Base-by-base conservation (phyloP, 2,329 filamentous ascomycete species). In the Colletotrichum acutatum region DNA sequence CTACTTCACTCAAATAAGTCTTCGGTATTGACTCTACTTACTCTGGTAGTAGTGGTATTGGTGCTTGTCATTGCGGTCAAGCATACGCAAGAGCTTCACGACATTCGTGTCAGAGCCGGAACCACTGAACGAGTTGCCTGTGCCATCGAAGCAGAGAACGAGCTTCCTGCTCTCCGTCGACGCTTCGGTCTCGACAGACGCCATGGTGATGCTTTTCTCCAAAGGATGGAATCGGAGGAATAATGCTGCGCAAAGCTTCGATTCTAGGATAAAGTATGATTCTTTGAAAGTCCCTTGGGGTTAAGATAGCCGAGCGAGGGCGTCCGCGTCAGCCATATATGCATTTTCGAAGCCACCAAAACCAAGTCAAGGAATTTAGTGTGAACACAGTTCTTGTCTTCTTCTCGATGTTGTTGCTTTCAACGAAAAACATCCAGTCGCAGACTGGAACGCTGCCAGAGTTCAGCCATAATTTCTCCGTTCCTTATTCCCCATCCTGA, bases 61-160 rank as follows among this genome's bases (percentile, higher is more conserved):
- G 30, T 80, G 73, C 3, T 83, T 80, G 49, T 82, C 75, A 58
- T 83, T 81, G 26, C 86, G 82, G 61, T 88, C 85, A 32, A 89
- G 76, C 79, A 84, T 85, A 59, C 79, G 80, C 59, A 85, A 79
- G 8, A 89, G 79, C 77, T 89, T 89, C 66, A 89, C 84, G 2
- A 89, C 85, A 68, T 89, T 89, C n/a, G 86, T 88, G 76, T 89
- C 87, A 4, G 83, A 79, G 69, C 84, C 83, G 42, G 83, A 82
- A 8, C 85, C 84, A 28, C 77, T 84, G 72, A 86, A 87, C 0
- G 79, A 81, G 68, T 86, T 86, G 14, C 86, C 86, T 3, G 85
- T 87, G 60, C 85, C 86, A 71, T 87, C 86, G 65, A 87, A 87
- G 77, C 84, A 87, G 14, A 87, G 79, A 3, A 87, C 77, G 22